These are phyloP conservation scores for Plectosphaerella cucumerina DNA, from an alignment of 2,329 filamentous ascomycete genomes.

Conservation along the genomic window DNA sequence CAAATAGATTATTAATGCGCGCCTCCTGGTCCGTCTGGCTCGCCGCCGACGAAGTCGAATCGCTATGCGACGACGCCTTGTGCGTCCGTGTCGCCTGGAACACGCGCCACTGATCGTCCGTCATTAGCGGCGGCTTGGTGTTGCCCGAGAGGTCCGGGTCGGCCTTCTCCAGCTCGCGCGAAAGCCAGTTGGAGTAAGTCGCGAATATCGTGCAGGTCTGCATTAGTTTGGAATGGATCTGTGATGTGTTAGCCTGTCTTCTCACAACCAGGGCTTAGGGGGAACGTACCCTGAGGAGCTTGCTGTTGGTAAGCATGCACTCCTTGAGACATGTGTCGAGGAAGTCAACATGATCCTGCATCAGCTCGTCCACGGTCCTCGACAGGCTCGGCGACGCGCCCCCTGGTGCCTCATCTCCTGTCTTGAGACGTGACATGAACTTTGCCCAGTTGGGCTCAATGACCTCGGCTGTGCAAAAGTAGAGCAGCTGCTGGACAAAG, in stretches of 20 bases:
- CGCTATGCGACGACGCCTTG: slow-evolving; percentile 25
- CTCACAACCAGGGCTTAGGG: background rate
- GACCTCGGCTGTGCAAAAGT: slow-evolving; percentile 95
- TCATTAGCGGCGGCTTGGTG: slow-evolving; percentile 55
- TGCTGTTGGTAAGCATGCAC: slow-evolving; percentile 97
- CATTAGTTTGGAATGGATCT: slow-evolving; percentile 98
- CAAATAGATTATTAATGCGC: slow-evolving; percentile 72
- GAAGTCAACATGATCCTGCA: slow-evolving; percentile 99
- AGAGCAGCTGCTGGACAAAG: slow-evolving; percentile 93
- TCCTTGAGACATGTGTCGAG: slow-evolving; percentile 96
- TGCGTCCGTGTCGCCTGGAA: slow-evolving; percentile 47
- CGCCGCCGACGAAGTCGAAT: slow-evolving; percentile 30
- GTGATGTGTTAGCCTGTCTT: background rate
- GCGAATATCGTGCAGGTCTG: slow-evolving; percentile 94
- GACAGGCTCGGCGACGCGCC: slow-evolving; percentile 29
- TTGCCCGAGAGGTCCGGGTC: slow-evolving; percentile 70
- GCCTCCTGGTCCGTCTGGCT: slow-evolving; percentile 31
- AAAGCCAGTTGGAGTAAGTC: slow-evolving; percentile 81
- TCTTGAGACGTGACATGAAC: slow-evolving; percentile 82
- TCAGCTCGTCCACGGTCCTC: slow-evolving; percentile 90
- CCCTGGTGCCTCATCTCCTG: slow-evolving; percentile 39
- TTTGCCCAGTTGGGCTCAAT: slow-evolving; percentile 97
- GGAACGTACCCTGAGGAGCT: slow-evolving; percentile 69
- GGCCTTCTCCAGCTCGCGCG: slow-evolving; percentile 76
- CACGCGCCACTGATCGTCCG: slow-evolving; percentile 54